Base-by-base conservation (phyloP, 768 basidiomycete genomes). In the Boletus rufocinnamomeus region DNA sequence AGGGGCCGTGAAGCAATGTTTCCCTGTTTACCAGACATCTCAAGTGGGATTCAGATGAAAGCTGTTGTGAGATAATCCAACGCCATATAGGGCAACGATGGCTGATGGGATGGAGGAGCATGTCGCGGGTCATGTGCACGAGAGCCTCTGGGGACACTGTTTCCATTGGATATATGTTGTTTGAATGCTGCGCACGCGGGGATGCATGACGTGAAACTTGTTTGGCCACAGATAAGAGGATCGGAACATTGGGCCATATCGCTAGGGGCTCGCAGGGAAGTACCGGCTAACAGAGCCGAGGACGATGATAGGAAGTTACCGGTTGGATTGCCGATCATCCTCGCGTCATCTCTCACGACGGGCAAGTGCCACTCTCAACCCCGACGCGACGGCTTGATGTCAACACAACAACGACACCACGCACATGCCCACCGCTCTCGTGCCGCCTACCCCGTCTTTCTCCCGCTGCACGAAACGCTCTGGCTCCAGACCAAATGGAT, bases 371-470 rank as follows among this genome's bases (percentile, higher is more conserved):
- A 49, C 48, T 16, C 19, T 3, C 14, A 8, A 17, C 40, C 32
- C 10, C 11, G 23, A 46, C 45, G 17, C 38, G 21, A 41, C 54
- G 41, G 46, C 45, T 57, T 50, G 58, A 75, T 75, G 72, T 69
- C 67, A 50, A 63, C 58, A 53, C 67, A 49, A 50, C 65, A 40
- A 52, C 49, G 50, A 2, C 5, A 62, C 28, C 25, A 47, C 35
- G 16, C 35, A 17, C 6, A 54, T 35, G 41, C 7, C 21, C 67
- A 54, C 50, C 67, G 57, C 37, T 75, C 87, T 21, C 77, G 87
- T 38, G 69, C 80, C 4, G 71, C 79, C 2, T 93, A 92, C 72
- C 90, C 91, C 1, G 69, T 77, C 14, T 93, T 92, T 71, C 78
- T 92, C 8, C 80, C 89, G 2, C 61, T 88, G 4, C 78, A 77